Base-by-base conservation (phyloP, 2,329 filamentous ascomycete species). In the Torrubiella hemipterigena region DNA sequence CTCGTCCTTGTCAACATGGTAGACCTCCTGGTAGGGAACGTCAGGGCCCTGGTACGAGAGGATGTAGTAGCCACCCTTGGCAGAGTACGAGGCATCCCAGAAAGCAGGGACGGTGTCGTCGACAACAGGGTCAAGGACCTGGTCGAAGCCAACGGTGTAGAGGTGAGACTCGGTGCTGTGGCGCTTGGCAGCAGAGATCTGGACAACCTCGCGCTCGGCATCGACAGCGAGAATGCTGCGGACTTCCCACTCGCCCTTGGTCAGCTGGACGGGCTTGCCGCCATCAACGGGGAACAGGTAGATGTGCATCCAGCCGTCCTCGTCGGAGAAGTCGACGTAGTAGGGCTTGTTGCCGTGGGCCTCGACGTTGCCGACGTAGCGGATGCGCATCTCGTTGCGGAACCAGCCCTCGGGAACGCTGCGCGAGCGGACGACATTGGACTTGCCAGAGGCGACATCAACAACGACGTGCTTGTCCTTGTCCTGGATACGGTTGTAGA, bases 401-500 rank as follows among this genome's bases (percentile, higher is more conserved):
- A 80, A 56, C 75, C 75, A 79, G 3, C 75, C 74, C 10, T 67
- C 63, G 0, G 55, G 59, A 2, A 70, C 75, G 30, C 78, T 66
- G 4, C 73, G 63, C 47, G 75, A 61, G 7, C 71, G 69, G 11
- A 70, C 57, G 1, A 66, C 48, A 18, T 54, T 59, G 8, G 65
- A 66, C 0, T 55, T 51, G 2, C 58, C 50, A 3, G 59, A 55
- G 3, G 57, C 53, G 1, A 67, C 61, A 37, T 78, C 62, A 3
- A 81, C 69, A 1, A 71, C 51, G 2, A 81, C 65, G 11, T 77
- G 57, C 38, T 74, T 76, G 35, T 77, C 73, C 2, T 61, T 52
- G 39, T 81, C 74, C 43, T 82, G 77, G 1, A 80, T 73, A 5
- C 77, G 70, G 49, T 81, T 81, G 55, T 71, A 81, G 0, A 71